Conservation (phyloP, 768 basidiomycete species). For the Mycena capillaripes region DNA sequence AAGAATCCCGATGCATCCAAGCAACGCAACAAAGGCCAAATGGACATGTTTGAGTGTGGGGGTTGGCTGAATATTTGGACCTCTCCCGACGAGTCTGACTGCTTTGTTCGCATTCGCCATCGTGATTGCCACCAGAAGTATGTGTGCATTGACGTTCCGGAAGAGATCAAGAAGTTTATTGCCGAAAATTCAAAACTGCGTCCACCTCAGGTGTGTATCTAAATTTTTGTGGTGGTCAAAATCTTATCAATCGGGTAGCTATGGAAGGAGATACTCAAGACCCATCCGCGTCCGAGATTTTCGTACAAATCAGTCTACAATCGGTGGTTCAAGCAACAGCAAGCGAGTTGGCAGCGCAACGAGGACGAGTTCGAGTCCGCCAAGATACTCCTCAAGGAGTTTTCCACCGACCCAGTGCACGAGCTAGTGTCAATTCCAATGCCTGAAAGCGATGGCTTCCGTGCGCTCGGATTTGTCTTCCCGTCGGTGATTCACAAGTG, state of each 20-base stretch:
- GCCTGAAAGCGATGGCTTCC: constrained; percentile 10
- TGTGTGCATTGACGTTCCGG: constrained; percentile 11
- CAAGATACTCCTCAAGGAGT: constrained; percentile 26
- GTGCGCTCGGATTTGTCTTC: constrained; percentile 12
- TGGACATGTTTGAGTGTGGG: constrained; percentile 8
- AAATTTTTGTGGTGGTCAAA: background rate
- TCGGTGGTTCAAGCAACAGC: constrained; percentile 23
- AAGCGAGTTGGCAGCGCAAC: constrained; percentile 26
- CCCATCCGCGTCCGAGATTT: constrained; percentile 24
- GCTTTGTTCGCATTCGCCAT: constrained; percentile 7
- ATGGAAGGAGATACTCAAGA: constrained; percentile 19
- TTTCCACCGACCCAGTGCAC: background rate
- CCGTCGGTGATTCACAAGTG: constrained; percentile 36
- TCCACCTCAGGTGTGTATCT: background rate
- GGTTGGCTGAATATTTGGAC: constrained; percentile 19
- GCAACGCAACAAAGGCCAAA: constrained; percentile 12
- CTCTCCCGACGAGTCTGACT: background rate
- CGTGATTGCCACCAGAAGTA: constrained; percentile 14
- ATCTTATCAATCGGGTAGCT: background rate
- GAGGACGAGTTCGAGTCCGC: constrained; percentile 39
- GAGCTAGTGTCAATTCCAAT: constrained; percentile 3
- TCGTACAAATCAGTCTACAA: constrained; percentile 29
- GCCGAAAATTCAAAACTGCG: constrained; percentile 4
- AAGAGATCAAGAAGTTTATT: constrained; percentile 7
- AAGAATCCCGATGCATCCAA: constrained; percentile 8